Conservation (phyloP, 441 rosid genomes). For the Iberis amara region DNA sequence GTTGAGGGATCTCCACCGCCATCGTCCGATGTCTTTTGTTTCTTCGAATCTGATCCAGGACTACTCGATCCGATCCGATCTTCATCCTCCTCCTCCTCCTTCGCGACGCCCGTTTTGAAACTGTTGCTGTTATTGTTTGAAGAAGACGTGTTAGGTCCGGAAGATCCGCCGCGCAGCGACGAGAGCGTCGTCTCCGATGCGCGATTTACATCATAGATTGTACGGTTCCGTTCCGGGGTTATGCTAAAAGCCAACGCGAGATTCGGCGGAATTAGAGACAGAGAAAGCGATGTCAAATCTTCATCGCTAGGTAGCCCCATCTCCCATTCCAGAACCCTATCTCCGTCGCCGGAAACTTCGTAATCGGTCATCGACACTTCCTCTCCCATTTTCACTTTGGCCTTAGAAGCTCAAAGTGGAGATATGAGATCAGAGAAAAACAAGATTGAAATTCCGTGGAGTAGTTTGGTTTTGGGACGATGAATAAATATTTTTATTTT, state of each 20-base stretch:
- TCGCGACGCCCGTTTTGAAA: slow-evolving; percentile 38
- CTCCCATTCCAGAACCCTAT: slow-evolving; percentile 78
- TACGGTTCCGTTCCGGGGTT: slow-evolving; percentile 52
- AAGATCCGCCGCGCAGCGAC: slow-evolving; percentile 38
- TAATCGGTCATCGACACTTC: slow-evolving; percentile 65
- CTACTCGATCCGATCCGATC: slow-evolving; percentile 43
- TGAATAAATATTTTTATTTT: slow-evolving; percentile 15
- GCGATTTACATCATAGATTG: slow-evolving; percentile 54
- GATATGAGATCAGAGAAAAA: slow-evolving; percentile 24
- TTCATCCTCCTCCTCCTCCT: slow-evolving; percentile 26
- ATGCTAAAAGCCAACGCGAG: slow-evolving; percentile 89
- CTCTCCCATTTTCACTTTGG: slow-evolving; percentile 48
- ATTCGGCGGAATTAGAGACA: slow-evolving; percentile 58
- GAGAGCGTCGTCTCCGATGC: slow-evolving; percentile 66
- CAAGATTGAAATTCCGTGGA: slow-evolving; percentile 17
- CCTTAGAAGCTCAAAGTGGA: slow-evolving; percentile 1
- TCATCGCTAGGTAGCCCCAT: slow-evolving; percentile 63
- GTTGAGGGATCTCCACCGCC: slow-evolving; percentile 32
- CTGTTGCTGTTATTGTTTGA: slow-evolving; percentile 35
- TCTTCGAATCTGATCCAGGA: slow-evolving; percentile 52
- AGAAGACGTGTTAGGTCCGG: slow-evolving; percentile 25
- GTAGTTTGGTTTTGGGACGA: slow-evolving; percentile 32
- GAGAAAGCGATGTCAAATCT: slow-evolving; percentile 77
- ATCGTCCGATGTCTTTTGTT: slow-evolving; percentile 45
- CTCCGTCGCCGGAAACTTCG: slow-evolving; percentile 45